Evolutionary conservation across 148 eudicot species (phyloP).

Genomic region (Gaultheria prostrata): DNA sequence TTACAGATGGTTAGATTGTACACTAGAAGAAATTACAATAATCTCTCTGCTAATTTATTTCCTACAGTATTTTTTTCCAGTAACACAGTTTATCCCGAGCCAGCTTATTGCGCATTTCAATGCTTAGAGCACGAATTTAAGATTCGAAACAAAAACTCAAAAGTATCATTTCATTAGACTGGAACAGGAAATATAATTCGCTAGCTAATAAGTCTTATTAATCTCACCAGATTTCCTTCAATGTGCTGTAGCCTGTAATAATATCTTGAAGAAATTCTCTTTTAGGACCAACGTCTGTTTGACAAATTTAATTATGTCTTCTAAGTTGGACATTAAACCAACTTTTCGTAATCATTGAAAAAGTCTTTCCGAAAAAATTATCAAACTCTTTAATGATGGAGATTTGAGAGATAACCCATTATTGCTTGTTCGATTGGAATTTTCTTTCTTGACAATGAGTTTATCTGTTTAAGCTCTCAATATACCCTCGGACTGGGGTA

Average conservation of each 20-base stretch:
- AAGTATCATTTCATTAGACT: background rate
- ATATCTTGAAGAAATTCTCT: background rate
- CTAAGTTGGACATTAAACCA: background rate
- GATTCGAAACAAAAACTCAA: no score
- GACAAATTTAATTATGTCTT: background rate
- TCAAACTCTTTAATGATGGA: background rate
- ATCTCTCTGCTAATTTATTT: no score
- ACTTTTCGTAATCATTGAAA: background rate
- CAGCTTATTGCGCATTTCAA: no score
- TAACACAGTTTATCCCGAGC: no score
- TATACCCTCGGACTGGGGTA: background rate
- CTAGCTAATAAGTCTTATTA: no score
- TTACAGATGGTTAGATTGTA: no score
- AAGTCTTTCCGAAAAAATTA: background rate
- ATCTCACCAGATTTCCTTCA: background rate
- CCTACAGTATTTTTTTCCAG: no score
- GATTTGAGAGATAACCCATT: background rate
- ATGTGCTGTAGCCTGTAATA: background rate
- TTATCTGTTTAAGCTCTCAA: background rate
- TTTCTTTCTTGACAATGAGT: background rate
- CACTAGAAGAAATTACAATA: no score
- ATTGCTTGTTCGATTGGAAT: background rate
- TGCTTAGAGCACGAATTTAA: no score
- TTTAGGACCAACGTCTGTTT: background rate
- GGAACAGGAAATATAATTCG: background rate